Evolutionary conservation across 257 asterid species (phyloP), one percentile per base, ranked within the genome.

Genomic region (Plantago major): DNA sequence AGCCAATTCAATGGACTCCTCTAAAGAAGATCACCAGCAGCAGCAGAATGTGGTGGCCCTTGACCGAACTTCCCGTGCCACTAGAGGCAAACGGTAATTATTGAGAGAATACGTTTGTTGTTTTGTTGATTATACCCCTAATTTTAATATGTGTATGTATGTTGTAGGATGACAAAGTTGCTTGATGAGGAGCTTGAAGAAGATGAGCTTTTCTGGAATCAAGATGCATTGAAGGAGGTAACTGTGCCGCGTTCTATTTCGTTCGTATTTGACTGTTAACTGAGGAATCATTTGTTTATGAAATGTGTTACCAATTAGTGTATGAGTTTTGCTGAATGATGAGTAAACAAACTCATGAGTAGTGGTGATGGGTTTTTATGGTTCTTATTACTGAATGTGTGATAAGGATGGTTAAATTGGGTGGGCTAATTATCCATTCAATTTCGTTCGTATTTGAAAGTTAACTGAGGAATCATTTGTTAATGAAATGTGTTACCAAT

Each of bases 171-270:
- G 99, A 92, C 95, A 40, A 84, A 71, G 72, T 72, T 92, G 83
- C 81, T 92, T 56, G 94, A 89, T 69, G 96, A 84, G 3, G 97
- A 92, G 81, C 0, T 71, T 52, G 99, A 92, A 73, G 99, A 92
- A 54, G 97, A 92, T 40, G 96, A 92, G 66, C 69, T 62, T 26
- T 92, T 92, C 61, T 92, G 99, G 99, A 92, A 83, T 68, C 99
- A 92, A 72, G 99, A 92, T 18, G 99, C 99, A 55, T 94, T 92
- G 58, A 84, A 86, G 74, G 99, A 92, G 79, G 98, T 92, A 55
- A 2, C 2, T n/a, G 46, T 46, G 26, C 26, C 17, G 33, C 56
- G 42, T 52, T 51, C 0, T 19, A 8, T 51, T n/a, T n/a, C n/a
- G n/a, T n/a, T n/a, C n/a, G n/a, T n/a, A n/a, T n/a, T n/a, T n/a